phyloP scores from a whole-genome alignment of 768 basidiomycete species.

The Amanita pseudoporphyria region DNA sequence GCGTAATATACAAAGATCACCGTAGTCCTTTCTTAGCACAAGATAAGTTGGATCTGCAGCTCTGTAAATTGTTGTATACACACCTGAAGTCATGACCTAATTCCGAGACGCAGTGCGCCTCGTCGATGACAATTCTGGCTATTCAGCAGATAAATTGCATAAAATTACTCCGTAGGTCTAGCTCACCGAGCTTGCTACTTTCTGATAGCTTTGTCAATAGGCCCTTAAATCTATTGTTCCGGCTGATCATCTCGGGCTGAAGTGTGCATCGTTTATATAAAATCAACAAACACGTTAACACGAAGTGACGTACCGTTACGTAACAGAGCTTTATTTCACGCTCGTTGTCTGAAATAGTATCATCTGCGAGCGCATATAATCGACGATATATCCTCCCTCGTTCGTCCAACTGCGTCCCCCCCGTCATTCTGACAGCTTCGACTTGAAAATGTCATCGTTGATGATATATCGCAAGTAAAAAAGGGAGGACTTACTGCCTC shows the following conservation, averaged over 20 bases:
- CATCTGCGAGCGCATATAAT: conserved; percentile 35
- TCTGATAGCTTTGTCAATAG: not conserved
- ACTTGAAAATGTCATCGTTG: conserved; percentile 28
- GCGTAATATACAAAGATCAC: conserved; percentile 63
- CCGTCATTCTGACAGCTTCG: conserved; percentile 71
- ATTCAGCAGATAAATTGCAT: not conserved
- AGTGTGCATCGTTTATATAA: not conserved
- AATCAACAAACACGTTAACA: not conserved
- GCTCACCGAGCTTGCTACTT: not conserved
- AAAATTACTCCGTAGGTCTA: not conserved
- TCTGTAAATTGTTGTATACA: not conserved
- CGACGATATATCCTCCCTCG: conserved; percentile 36
- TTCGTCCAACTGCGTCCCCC: conserved; percentile 49
- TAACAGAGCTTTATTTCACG: conserved; percentile 69
- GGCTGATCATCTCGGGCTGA: conserved; percentile 75
- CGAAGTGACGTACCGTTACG: conserved; percentile 54
- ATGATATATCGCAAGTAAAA: not conserved
- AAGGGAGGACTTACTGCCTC: conserved; percentile 36
- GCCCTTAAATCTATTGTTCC: conserved; percentile 44
- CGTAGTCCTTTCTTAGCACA: conserved; percentile 66
- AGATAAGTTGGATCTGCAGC: not conserved
- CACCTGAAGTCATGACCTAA: conserved; percentile 82
- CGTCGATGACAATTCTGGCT: conserved; percentile 86
- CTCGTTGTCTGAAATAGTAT: conserved; percentile 16
- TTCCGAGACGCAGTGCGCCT: conserved; percentile 78